Conservation (phyloP, 1,139 yeast species). For the Geotrichum candidum region DNA sequence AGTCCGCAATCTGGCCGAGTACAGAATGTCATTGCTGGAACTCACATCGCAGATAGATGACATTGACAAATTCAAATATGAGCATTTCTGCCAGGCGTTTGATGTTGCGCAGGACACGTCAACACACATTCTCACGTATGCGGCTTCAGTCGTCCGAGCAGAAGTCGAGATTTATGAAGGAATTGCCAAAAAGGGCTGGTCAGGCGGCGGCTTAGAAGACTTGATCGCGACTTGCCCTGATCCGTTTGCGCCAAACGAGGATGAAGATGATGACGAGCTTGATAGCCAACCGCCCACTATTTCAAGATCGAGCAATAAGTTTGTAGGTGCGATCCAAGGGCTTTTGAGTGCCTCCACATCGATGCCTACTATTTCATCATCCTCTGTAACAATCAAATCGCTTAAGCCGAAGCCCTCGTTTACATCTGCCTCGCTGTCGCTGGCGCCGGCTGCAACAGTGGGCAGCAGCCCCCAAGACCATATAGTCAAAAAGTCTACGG, state of each 20-base stretch:
- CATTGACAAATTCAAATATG: conserved; percentile 68
- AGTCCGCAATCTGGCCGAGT: conserved; percentile 51
- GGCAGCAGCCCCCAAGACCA: neutral
- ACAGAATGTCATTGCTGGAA: conserved; percentile 58
- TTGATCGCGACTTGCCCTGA: conserved; percentile 43
- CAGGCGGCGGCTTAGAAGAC: conserved; percentile 78
- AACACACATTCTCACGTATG: conserved; percentile 45
- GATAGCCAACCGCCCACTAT: neutral
- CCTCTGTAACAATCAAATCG: neutral
- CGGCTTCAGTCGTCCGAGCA: conserved; percentile 66
- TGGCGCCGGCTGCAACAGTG: neutral
- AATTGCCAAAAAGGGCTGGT: conserved; percentile 78
- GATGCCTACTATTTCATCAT: neutral
- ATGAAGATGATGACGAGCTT: conserved; percentile 21
- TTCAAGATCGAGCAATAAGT: conserved; percentile 3
- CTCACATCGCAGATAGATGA: conserved; percentile 72
- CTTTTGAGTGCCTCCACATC: conserved; percentile 3
- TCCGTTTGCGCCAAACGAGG: conserved; percentile 35
- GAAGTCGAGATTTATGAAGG: conserved; percentile 78
- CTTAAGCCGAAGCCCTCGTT: neutral
- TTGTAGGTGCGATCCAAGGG: conserved; percentile 8
- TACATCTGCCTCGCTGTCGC: neutral
- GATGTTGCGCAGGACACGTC: conserved; percentile 58
- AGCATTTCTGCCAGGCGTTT: conserved; percentile 57
- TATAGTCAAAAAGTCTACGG: neutral